Evolutionary conservation across 805 yeast genomes (phyloP).

Genomic region (Kazachstania kunashirensis): DNA sequence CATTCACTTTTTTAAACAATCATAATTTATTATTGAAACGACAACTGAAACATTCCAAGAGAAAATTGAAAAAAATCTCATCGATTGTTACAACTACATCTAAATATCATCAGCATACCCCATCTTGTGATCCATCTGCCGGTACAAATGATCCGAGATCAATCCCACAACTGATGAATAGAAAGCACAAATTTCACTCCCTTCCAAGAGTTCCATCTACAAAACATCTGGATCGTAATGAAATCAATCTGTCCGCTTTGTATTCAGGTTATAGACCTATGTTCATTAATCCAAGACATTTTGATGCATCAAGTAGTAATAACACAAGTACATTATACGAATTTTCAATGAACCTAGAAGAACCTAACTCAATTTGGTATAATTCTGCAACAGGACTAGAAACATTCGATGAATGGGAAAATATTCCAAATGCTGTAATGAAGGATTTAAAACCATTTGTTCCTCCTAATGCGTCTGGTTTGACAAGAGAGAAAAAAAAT

Average conservation of each 20-base stretch:
- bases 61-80: constrained; percentile 3
- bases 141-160: background rate
- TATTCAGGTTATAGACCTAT: constrained; percentile 28
- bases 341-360: constrained; percentile 26
- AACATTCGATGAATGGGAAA: constrained; percentile 29
- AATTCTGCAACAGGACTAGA: constrained; percentile 31
- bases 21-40: constrained; percentile 11
- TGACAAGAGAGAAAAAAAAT: background rate
- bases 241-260: constrained; percentile 18
- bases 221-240: constrained; percentile 16
- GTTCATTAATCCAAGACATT: constrained; percentile 11
- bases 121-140: background rate
- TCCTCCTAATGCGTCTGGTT: constrained; percentile 16
- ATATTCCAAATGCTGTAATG: constrained; percentile 25
- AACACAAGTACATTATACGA: constrained; percentile 19
- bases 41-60: constrained; percentile 3
- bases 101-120: constrained; percentile 4
- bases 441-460: constrained; percentile 28
- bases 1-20: constrained; percentile 19
- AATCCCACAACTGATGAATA: constrained; percentile 1
- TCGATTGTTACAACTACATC: constrained; percentile 5
- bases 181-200: constrained; percentile 19
- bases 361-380: constrained; percentile 20
- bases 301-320: background rate
- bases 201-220: constrained; percentile 26